Evolutionary conservation across 352 stramenopile genomes (phyloP), one percentile per base, ranked within the genome.

Genomic region (Poterioochromonas sp.): DNA sequence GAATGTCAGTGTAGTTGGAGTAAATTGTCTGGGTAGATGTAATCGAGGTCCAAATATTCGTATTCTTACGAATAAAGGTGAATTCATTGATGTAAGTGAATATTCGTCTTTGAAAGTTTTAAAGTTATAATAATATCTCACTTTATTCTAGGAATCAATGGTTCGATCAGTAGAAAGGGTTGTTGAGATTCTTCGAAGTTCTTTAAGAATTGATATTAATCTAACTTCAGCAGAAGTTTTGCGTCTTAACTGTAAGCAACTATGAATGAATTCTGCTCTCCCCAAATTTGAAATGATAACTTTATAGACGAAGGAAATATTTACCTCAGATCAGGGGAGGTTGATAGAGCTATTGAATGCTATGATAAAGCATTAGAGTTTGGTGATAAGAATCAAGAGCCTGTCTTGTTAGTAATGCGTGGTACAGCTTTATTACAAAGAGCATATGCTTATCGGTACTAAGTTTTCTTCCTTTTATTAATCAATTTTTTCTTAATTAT

Each of bases 391-490:
- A 78, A 83, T 47, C 80, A 83, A 63, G 77, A 83, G 51, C 79
- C 79, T 1, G 80, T 83, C 0, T 39, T 83, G n/a, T 70, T 83
- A 63, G 80, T 83, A 43, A 82, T 83, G 80, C 49, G 80, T 12
- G 78, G 79, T 8, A 83, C 80, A n/a, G 80, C 80, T 22, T 83
- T 81, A n/a, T 69, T 83, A 40, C 80, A 83, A 68, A 63, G 80
- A 39, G 78, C 80, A 29, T 83, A 83, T 74, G 80, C 64, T 40
- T 79, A 83, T 47, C 5, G 18, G 43, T 51, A 51, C 5, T 51
- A 51, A 18, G 18, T n/a, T n/a, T n/a, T n/a, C n/a, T n/a, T n/a
- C n/a, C n/a, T n/a, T n/a, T 51, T 51, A 51, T 20, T 20, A 51
- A 51, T 51, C 5, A 51, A 18, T 18, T 5, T 20, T 51, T 51